Percentiles rank a stretch among this genome's conserved stretches.
Evolutionary conservation across 805 yeast species (phyloP).

Genomic region (Torulaspora franciscae): DNA sequence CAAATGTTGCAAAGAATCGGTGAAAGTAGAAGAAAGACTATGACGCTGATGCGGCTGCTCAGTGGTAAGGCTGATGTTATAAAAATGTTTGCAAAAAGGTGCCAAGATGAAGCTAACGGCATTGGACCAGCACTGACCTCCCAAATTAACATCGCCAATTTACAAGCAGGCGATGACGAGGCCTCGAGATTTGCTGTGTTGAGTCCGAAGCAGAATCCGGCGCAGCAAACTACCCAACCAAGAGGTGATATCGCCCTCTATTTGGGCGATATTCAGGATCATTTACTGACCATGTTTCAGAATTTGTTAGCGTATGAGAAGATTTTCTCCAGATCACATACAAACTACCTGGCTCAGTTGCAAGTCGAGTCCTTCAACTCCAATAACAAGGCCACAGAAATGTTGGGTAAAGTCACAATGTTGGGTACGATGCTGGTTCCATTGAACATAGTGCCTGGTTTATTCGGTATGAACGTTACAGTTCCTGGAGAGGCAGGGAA

Average conservation of each 20-base stretch:
- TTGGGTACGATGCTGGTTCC: slow-evolving; percentile 90
- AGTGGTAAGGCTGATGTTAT: slow-evolving; percentile 96
- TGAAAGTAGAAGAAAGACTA: slow-evolving; percentile 82
- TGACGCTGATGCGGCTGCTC: slow-evolving; percentile 84
- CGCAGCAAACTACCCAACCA: slow-evolving; percentile 48
- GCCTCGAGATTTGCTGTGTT: slow-evolving; percentile 5
- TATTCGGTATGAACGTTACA: slow-evolving; percentile 91
- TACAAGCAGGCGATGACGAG: slow-evolving; percentile 21
- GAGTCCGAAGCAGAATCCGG: slow-evolving; percentile 11
- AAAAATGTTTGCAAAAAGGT: slow-evolving; percentile 91
- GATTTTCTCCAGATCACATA: slow-evolving; percentile 85
- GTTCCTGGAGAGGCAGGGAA: slow-evolving; percentile 64
- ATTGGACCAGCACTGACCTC: slow-evolving; percentile 42
- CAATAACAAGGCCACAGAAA: slow-evolving; percentile 77
- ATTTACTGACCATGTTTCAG: slow-evolving; percentile 92
- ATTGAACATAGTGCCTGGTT: slow-evolving; percentile 80
- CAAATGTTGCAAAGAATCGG: slow-evolving; percentile 79
- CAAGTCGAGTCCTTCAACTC: slow-evolving; percentile 90
- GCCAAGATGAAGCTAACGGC: slow-evolving; percentile 61
- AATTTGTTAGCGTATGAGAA: slow-evolving; percentile 85
- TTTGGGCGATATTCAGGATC: slow-evolving; percentile 95
- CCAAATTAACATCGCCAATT: slow-evolving; percentile 37
- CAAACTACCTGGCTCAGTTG: slow-evolving; percentile 87
- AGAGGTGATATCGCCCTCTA: slow-evolving; percentile 88
- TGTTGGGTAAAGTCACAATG: slow-evolving; percentile 83